These are phyloP conservation scores for Solanum appendiculatum DNA, from an alignment of 257 asterid genomes.

Conservation along the genomic window DNA sequence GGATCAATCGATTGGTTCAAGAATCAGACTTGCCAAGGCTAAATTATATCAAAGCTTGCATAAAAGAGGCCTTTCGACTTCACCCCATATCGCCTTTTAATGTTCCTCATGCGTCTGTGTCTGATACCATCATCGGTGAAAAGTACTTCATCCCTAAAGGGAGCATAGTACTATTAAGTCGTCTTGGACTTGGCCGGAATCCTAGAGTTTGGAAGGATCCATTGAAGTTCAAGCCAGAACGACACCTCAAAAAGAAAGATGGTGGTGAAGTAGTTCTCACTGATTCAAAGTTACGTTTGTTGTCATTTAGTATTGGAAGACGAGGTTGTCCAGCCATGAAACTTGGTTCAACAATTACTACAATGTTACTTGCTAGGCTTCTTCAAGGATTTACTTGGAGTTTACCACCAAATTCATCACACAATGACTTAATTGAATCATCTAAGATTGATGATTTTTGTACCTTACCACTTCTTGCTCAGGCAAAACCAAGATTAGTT, in stretches of 20 bases:
- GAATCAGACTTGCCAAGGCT: not conserved
- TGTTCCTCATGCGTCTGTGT: not conserved
- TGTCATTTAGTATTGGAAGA: not conserved
- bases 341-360: not conserved
- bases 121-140: not conserved
- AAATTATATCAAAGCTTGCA: not conserved
- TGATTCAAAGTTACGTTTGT: not conserved
- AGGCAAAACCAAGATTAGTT: not conserved
- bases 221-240: not conserved
- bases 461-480: not conserved
- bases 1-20: not conserved
- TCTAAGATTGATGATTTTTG: not conserved
- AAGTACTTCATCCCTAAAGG: not conserved
- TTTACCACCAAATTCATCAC: not conserved
- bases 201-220: not conserved
- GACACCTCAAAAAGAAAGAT: not conserved
- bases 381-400: not conserved
- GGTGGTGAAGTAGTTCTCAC: not conserved
- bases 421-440: not conserved
- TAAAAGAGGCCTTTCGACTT: not conserved
- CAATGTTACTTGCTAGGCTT: not conserved
- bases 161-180: not conserved
- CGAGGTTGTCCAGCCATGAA: not conserved
- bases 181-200: not conserved
- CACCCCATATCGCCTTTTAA: not conserved